Evolutionary conservation across 2,329 filamentous ascomycete species (phyloP).

Genomic region (Cladosporium oxysporum): DNA sequence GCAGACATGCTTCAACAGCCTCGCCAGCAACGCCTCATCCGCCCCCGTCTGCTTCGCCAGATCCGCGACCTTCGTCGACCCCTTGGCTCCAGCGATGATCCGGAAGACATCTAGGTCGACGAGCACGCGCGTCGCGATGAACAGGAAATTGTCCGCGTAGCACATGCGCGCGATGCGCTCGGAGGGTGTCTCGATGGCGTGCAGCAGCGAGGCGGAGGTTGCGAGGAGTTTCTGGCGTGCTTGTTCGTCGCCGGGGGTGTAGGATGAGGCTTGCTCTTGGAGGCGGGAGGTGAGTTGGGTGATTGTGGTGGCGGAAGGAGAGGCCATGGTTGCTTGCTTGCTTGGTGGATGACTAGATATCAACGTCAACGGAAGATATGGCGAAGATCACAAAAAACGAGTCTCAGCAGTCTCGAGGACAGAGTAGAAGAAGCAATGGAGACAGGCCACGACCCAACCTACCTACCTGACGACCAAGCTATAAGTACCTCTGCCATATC

Average conservation of each 20-base stretch:
- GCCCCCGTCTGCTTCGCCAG: conserved; percentile 3
- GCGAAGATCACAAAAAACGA: background rate
- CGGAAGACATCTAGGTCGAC: conserved; percentile 7
- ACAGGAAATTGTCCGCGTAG: conserved; percentile 11
- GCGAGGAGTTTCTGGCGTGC: conserved; percentile 6
- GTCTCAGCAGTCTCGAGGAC: background rate
- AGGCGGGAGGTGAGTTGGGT: background rate
- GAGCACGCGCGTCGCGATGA: conserved; percentile 1
- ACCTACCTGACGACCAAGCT: background rate
- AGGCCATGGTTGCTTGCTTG: background rate
- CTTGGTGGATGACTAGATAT: background rate
- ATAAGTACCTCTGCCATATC: background rate
- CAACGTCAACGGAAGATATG: too few relatives aligned
- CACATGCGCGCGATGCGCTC: conserved; percentile 18
- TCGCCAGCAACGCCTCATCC: conserved; percentile 1
- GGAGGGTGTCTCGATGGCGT: conserved; percentile 1
- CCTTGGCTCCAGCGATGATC: background rate
- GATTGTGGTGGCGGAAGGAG: background rate
- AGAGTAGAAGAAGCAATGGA: background rate
- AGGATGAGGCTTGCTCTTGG: background rate
- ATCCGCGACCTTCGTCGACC: background rate
- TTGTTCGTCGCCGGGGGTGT: background rate
- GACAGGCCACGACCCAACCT: too few relatives aligned
- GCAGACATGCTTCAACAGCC: conserved; percentile 14
- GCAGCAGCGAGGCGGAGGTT: background rate